A percentile compares a stretch with the other conserved stretches of the same genome.
These are phyloP conservation scores for Teratosphaeria destructans DNA, from an alignment of 2,329 filamentous ascomycete genomes.

Conservation along the genomic window DNA sequence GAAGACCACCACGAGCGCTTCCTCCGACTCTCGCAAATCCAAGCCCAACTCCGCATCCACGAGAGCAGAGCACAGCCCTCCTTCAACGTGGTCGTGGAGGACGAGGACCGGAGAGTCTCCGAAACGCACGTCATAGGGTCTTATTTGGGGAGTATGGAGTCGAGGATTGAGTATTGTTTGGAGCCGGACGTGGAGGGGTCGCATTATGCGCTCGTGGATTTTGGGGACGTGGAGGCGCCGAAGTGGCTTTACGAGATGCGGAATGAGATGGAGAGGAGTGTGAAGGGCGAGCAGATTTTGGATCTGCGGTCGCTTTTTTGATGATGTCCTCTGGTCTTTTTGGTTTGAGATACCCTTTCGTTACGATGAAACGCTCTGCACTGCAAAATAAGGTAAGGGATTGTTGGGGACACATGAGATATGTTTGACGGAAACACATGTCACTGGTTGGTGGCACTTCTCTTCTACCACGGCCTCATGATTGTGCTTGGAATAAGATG, in stretches of 20 bases:
- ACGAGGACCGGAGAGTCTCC: constrained; percentile 37
- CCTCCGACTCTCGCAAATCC: constrained; percentile 42
- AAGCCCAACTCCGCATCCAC: constrained; percentile 57
- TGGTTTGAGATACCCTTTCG: constrained; percentile 5
- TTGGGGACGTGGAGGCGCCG: constrained; percentile 12
- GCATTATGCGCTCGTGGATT: constrained; percentile 11
- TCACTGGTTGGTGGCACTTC: neutral
- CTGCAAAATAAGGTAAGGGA: too few species aligned
- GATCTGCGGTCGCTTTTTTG: constrained; percentile 7
- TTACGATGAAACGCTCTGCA: neutral
- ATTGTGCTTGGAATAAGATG: neutral
- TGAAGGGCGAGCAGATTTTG: constrained; percentile 6
- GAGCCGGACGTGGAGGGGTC: constrained; percentile 37
- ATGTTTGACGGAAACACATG: neutral
- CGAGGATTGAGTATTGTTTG: constrained; percentile 51
- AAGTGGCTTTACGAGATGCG: constrained; percentile 5
- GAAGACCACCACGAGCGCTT: constrained; percentile 11
- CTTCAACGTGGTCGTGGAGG: constrained; percentile 48
- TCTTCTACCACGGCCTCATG: neutral
- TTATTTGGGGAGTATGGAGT: constrained; percentile 52
- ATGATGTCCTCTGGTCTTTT: neutral
- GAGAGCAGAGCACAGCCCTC: constrained; percentile 44
- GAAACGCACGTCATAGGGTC: constrained; percentile 48
- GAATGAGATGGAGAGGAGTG: constrained; percentile 7
- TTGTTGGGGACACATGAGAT: neutral